Conservation (phyloP, 306 rosid genomes). For the Acmispon strigosus region DNA sequence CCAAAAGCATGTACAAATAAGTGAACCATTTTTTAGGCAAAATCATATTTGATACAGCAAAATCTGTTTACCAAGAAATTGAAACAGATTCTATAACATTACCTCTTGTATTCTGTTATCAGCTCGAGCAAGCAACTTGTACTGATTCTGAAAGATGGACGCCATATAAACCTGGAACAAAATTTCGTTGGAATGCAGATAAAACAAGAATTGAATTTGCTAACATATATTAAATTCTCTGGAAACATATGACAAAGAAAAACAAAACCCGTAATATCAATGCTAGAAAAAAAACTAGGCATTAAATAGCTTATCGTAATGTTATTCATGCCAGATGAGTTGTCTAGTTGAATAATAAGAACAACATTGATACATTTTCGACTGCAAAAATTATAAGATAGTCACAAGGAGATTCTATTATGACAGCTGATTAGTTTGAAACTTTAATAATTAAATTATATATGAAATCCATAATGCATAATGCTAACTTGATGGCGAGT, state of each 20-base stretch:
- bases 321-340: background rate
- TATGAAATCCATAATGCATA: conserved; percentile 2
- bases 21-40: background rate
- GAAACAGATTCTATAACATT: conserved; percentile 1
- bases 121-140: conserved; percentile 87
- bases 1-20: background rate
- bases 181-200: conserved; percentile 6
- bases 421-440: background rate
- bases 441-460: background rate
- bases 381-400: background rate
- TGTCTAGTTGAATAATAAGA: background rate
- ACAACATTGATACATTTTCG: background rate
- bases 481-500: background rate
- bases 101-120: conserved; percentile 96
- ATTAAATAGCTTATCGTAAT: background rate
- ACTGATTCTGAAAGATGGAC: conserved; percentile 85
- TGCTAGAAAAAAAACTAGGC: background rate
- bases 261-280: background rate
- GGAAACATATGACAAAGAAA: background rate
- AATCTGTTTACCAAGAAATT: background rate
- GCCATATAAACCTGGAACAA: conserved; percentile 84
- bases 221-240: background rate
- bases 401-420: background rate
- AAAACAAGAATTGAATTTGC: conserved; percentile 19
- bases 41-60: background rate